Conservation (phyloP, 2,329 filamentous ascomycete species). For the Epicoccum nigrum region DNA sequence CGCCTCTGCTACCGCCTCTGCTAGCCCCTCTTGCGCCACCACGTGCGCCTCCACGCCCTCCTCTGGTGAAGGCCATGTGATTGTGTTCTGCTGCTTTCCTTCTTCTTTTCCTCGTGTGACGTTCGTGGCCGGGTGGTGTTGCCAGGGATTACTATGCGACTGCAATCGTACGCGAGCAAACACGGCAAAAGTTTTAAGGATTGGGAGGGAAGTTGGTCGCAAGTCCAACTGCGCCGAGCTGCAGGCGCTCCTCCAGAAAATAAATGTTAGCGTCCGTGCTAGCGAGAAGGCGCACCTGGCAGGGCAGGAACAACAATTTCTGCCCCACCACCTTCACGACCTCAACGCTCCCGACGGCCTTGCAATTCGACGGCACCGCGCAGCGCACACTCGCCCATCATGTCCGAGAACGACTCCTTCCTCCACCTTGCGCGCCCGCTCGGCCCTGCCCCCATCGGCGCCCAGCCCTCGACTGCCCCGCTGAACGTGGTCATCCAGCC, state of each 20-base stretch:
- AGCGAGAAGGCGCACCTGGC: constrained; percentile 19
- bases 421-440: constrained; percentile 93
- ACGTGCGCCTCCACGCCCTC: constrained; percentile 14
- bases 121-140: neutral
- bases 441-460: constrained; percentile 77
- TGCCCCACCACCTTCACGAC: constrained; percentile 21
- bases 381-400: constrained; percentile 57
- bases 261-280: constrained; percentile 21
- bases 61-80: constrained; percentile 28
- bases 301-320: constrained; percentile 20
- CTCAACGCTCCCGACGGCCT: constrained; percentile 20
- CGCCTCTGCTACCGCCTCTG: constrained; percentile 1
- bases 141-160: neutral
- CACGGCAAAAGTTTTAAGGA: neutral
- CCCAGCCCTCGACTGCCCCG: constrained; percentile 86
- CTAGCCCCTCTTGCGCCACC: constrained; percentile 4
- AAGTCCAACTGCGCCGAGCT: neutral
- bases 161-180: no score
- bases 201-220: neutral
- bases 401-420: constrained; percentile 86
- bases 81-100: neutral
- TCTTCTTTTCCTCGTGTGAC: neutral
- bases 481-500: constrained; percentile 94
- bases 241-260: constrained; percentile 14
- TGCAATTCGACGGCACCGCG: constrained; percentile 14